phyloP scores from a whole-genome alignment of 495 filamentous ascomycete species.

The Hyaloscypha variabilis region DNA sequence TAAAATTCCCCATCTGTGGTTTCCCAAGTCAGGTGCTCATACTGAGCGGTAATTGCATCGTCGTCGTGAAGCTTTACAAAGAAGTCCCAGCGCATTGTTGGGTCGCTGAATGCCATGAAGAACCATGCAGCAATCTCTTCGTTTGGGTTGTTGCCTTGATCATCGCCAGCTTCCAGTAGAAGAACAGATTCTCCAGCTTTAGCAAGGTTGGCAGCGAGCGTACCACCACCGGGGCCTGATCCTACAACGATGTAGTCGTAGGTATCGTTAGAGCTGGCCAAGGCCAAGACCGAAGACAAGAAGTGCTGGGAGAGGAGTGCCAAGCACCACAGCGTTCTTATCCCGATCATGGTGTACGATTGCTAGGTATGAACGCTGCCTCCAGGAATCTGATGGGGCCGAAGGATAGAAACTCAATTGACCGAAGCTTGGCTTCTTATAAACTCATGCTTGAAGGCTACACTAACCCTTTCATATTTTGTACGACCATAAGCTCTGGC shows the following conservation, averaged over 20 bases:
- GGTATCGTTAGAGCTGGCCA: neutral
- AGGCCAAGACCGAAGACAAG: neutral
- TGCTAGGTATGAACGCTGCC: too few species aligned
- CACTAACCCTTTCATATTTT: too few species aligned
- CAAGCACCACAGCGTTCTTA: neutral
- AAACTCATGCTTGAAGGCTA: too few species aligned
- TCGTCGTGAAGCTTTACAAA: slow-evolving; percentile 51
- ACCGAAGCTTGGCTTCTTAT: too few species aligned
- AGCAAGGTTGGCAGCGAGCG: slow-evolving; percentile 62
- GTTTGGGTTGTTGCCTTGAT: slow-evolving; percentile 46
- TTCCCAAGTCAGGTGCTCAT: slow-evolving; percentile 46
- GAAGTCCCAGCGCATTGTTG: slow-evolving; percentile 47
- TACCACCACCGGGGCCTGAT: slow-evolving; percentile 65
- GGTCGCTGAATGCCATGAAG: slow-evolving; percentile 22
- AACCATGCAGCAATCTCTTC: neutral
- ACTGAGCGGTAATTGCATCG: slow-evolving; percentile 37
- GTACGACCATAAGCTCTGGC: too few species aligned
- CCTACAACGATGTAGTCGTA: slow-evolving; percentile 73
- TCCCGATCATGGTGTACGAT: neutral
- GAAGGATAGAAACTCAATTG: too few species aligned
- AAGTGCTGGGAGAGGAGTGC: neutral
- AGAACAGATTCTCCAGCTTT: slow-evolving; percentile 60
- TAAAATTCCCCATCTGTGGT: slow-evolving; percentile 45
- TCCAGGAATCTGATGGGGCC: too few species aligned
- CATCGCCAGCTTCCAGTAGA: slow-evolving; percentile 66